These are phyloP conservation scores for Waitea zeae DNA, from an alignment of 1,284 basidiomycete genomes.

Conservation along the genomic window DNA sequence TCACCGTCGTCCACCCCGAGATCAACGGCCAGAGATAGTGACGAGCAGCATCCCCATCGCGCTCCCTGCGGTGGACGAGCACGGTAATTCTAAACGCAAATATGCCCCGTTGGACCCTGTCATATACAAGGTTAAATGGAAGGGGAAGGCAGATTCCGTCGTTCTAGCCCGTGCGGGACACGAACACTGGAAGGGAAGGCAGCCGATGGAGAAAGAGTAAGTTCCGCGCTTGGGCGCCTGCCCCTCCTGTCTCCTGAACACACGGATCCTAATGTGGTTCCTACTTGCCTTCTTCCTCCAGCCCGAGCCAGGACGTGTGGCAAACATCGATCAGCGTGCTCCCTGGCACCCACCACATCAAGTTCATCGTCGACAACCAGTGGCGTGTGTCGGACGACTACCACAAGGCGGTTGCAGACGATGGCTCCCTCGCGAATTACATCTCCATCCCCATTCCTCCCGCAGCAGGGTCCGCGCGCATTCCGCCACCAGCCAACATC, in stretches of 20 bases:
- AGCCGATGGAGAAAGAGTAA: slow-evolving; percentile 43
- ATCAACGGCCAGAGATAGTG: slow-evolving; percentile 29
- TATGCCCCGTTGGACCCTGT: slow-evolving; percentile 21
- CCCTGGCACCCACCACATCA: slow-evolving; percentile 90
- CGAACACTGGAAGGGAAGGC: slow-evolving; percentile 51
- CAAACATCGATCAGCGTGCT: slow-evolving; percentile 39
- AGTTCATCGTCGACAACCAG: slow-evolving; percentile 89
- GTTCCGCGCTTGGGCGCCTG: too few species aligned
- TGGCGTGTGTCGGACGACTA: slow-evolving; percentile 70
- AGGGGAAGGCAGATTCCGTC: slow-evolving; percentile 40
- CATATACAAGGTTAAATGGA: slow-evolving; percentile 43
- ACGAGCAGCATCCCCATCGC: slow-evolving; percentile 45
- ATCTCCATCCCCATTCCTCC: slow-evolving; percentile 32
- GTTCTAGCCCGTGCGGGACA: slow-evolving; percentile 51
- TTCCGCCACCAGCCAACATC: slow-evolving; percentile 12
- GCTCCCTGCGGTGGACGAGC: slow-evolving; percentile 20
- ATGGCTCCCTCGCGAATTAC: slow-evolving; percentile 93
- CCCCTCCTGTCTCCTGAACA: slow-evolving; percentile 3
- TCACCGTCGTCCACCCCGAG: slow-evolving; percentile 10
- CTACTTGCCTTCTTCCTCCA: too few species aligned
- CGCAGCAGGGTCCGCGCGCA: slow-evolving; percentile 4
- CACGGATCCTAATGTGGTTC: too few species aligned
- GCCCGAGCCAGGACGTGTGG: slow-evolving; percentile 20
- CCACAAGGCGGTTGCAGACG: slow-evolving; percentile 86
- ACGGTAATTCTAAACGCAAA: slow-evolving; percentile 1